These are phyloP conservation scores for Ophiostoma triangulosporum DNA, from an alignment of 2,329 filamentous ascomycete genomes.

Conservation along the genomic window DNA sequence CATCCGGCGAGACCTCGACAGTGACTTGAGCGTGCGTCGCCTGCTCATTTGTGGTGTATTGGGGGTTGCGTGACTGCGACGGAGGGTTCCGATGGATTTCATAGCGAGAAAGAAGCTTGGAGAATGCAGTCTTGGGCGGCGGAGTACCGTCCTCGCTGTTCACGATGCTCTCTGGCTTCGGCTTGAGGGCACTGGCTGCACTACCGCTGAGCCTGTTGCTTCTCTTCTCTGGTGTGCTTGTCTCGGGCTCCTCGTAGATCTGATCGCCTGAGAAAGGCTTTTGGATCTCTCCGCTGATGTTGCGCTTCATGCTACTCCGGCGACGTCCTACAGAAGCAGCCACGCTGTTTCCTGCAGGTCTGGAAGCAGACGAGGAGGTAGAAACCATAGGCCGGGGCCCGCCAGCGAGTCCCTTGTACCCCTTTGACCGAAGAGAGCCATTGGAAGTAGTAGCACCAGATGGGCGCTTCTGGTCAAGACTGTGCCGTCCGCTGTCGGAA, in stretches of 20 bases:
- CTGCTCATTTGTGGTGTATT: slow-evolving; percentile 55
- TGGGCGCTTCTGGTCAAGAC: slow-evolving; percentile 17
- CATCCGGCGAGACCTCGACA: slow-evolving; percentile 22
- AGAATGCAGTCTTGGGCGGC: slow-evolving; percentile 1
- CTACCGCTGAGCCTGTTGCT: not conserved
- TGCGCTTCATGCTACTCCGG: slow-evolving; percentile 54
- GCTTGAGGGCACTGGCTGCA: slow-evolving; percentile 24
- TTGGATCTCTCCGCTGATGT: slow-evolving; percentile 54
- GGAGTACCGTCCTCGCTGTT: slow-evolving; percentile 34
- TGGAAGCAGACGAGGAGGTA: slow-evolving; percentile 7
- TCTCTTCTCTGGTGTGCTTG: slow-evolving; percentile 17
- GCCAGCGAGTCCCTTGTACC: slow-evolving; percentile 27
- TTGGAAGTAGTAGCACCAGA: not conserved
- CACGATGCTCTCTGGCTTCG: slow-evolving; percentile 52
- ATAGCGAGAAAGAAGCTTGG: slow-evolving; percentile 29
- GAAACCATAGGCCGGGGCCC: slow-evolving; percentile 17
- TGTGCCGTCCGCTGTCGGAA: slow-evolving; percentile 18
- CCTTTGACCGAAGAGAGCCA: slow-evolving; percentile 20
- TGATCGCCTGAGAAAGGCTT: slow-evolving; percentile 61
- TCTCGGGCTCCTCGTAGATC: slow-evolving; percentile 80
- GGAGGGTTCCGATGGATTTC: slow-evolving; percentile 77
- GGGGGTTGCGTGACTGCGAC: slow-evolving; percentile 66
- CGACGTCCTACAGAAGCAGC: slow-evolving; percentile 25
- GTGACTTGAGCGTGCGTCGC: slow-evolving; percentile 18
- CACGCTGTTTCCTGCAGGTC: not conserved